Conservation (phyloP, 805 yeast genomes). For the Candida awuae region DNA sequence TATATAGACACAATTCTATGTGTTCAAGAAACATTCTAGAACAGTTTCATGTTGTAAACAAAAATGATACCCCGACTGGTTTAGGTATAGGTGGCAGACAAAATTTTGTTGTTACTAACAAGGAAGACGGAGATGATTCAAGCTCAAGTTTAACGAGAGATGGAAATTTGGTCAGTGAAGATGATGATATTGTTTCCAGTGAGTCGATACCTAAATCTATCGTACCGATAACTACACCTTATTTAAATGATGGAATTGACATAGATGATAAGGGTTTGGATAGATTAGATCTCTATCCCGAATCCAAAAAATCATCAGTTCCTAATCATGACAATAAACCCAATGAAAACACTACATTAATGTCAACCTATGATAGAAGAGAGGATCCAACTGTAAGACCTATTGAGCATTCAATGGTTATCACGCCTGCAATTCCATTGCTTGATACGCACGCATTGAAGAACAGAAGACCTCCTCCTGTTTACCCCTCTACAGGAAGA, state of each 20-base stretch:
- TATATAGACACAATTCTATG: slow-evolving; percentile 2
- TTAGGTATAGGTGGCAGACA: slow-evolving; percentile 1
- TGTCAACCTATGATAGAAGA: slow-evolving; percentile 31
- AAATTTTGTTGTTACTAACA: slow-evolving; percentile 5
- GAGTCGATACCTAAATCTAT: too few relatives aligned
- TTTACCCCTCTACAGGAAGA: slow-evolving; percentile 31
- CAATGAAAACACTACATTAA: not conserved
- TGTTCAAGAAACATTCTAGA: slow-evolving; percentile 2
- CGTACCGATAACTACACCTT: too few relatives aligned
- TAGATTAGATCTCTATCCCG: too few relatives aligned
- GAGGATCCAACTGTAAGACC: slow-evolving; percentile 30
- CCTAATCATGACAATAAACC: too few relatives aligned
- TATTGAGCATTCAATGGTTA: slow-evolving; percentile 22
- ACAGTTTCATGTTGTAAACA: not conserved
- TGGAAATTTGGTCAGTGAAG: not conserved
- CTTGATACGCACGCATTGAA: slow-evolving; percentile 3
- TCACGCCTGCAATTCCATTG: slow-evolving; percentile 15
- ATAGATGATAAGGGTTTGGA: too few relatives aligned
- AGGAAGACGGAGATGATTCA: too few relatives aligned
- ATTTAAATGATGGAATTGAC: too few relatives aligned
- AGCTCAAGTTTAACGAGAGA: not conserved
- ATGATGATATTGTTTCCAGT: not conserved
- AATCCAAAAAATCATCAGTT: slow-evolving; percentile 1
- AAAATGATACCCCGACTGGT: slow-evolving; percentile 5
- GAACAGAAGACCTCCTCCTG: slow-evolving; percentile 34